Evolutionary conservation across 2,329 filamentous ascomycete genomes (phyloP), one percentile per base, ranked within the genome.

Genomic region (Lecanicillium sp.): DNA sequence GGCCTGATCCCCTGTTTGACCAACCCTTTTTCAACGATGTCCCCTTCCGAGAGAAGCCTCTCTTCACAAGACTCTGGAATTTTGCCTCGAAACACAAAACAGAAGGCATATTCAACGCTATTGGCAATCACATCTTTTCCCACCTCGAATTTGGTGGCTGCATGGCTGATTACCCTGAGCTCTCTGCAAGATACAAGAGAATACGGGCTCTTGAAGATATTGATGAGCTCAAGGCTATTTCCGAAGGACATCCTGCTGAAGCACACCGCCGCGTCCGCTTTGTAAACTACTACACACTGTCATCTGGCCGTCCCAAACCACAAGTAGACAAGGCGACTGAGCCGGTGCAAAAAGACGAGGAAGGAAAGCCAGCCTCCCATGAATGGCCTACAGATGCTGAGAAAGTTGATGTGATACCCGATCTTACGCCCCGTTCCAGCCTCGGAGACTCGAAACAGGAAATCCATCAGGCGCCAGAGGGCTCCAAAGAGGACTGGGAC

Each of bases 241-340:
- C 15, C 23, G 49, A 48, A 38, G 55, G 54, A 2, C 51, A 55
- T 15, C 49, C 55, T 2, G 30, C 44, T 11, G 51, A 50, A 2
- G 51, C 68, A 3, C 58, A 69, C 2, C 68, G 71, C 2, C 73
- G 84, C 44, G 78, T 93, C 10, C 77, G 89, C 14, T 95, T 95
- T 58, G 74, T 88, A 49, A 95, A 95, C 61, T 95, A 95, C 62
- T 95, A 91, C 61, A 95, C 90, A 1, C 78, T 86, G n/a, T 90
- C 86, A 55, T 84, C 85, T 9, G 90, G 90, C 3, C 74, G 80
- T 50, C 74, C 76, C 2, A 90, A 86, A 56, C 46, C 54, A 4
- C 55, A 58, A 15, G 59, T 60, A 26, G 38, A 23, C 24, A 35
- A 41, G n/a, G 23, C 19, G 3, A n/a, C n/a, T n/a, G n/a, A n/a